Evolutionary conservation across 2,329 filamentous ascomycete genomes (phyloP), one percentile per base, ranked within the genome.

Genomic region (Ceratocystis huliohia): DNA sequence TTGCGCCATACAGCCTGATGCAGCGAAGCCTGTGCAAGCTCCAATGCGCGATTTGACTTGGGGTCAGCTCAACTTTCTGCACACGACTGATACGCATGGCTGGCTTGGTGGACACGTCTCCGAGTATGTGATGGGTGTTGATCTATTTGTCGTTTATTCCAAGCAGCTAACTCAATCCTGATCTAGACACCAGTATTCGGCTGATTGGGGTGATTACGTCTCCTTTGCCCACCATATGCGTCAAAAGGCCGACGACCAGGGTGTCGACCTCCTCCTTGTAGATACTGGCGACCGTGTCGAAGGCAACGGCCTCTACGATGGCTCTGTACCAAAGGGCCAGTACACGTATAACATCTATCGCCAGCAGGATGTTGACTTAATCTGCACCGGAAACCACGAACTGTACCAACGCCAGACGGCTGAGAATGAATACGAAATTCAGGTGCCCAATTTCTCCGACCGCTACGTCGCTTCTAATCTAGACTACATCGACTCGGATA

Each of bases 151-250:
- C 20, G 41, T 63, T n/a, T 20, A 25, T 37, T n/a, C 17, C 15
- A 59, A n/a, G 17, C 64, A 17, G 28, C 61, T 50, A 61, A 61
- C 46, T 41, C 28, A 48, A 2, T 17, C 50, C 10, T 28, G 56
- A 20, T 28, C n/a, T 46, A 91, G 88, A 77, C 82, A 91, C 2
- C 93, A 94, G 68, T 99, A 95, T 76, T 92, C 90, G 5, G 93
- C 91, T 61, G 94, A 99, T 75, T 97, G 94, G 91, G 94, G 94
- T 67, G 94, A 99, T 77, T 99, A 97, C 76, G 83, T 97, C 72
- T 96, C 93, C 5, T 96, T 99, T 73, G 85, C 91, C 44, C 80
- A 87, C 45, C 91, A 93, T 73, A 84, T 99, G 80, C 88, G 84
- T 66, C 82, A 85, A 70, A 86, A 84, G 73, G 91, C 91, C 66